Base-by-base conservation (phyloP, 2,329 filamentous ascomycete genomes). In the Tolypocladium tundrense region DNA sequence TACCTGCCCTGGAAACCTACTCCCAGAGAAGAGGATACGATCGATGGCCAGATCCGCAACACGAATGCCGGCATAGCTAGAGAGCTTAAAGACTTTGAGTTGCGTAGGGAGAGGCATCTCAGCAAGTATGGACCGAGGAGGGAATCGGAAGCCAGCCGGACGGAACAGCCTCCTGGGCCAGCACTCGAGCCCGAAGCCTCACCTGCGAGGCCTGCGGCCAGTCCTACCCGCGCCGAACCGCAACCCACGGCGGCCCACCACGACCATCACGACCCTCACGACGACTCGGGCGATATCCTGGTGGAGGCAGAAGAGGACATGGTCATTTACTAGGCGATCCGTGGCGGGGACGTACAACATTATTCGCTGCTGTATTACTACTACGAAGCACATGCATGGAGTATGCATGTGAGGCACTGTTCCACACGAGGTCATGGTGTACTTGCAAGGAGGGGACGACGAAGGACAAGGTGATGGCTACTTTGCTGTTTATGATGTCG, bases 261-360 rank as follows among this genome's bases (percentile, higher is more conserved):
- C 27, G 27, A 33, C 14, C 50, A 37, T 21, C 41, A 39, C 31
- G 52, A 53, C 51, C 63, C 81, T 64, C 80, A 88, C 60, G 88
- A 92, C 66, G 86, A 91, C 61, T 80, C 82, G 55, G 88, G 85
- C 56, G 89, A 92, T 67, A 86, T 93, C 58, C 80, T 95, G 63
- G 85, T 94, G 57, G 88, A 91, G 71, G 89, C 88, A 57, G 90
- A 91, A 60, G 91, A 97, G 75, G 91, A 96, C 67, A 91, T 88
- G 65, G 90, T 96, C 56, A 93, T 96, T 60, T 96, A 96, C 76
- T 96, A 76, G 81, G 52, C 21, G 51, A 31, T 21, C 21, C 19
- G 13, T 31, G 48, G 5, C 35, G 48, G 48, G 8, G 31, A 31
- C 19, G 31, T 37, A 21, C 13, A 5, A 11, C 48, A 19, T 21